Percentiles rank a stretch among this genome's conserved stretches.
These are phyloP conservation scores for Hordeum vulgare DNA, from an alignment of 176 grass and related monocot species.

Conservation along the genomic window MorexV3_pseudomolecules_assembly NC_058518.1:357067013-357067512, in stretches of 20 bases:
- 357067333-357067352: slow-evolving; percentile 26
- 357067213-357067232: slow-evolving; percentile 69
- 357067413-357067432: slow-evolving; percentile 66
- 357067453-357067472: slow-evolving; percentile 64
- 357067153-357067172: slow-evolving; percentile 61
- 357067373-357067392: slow-evolving; percentile 55
- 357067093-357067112: neutral
- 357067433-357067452: slow-evolving; percentile 84
- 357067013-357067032: slow-evolving; percentile 35
- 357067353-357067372: slow-evolving; percentile 16
- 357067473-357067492: slow-evolving; percentile 78
- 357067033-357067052: slow-evolving; percentile 12
- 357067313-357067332: neutral
- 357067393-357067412: slow-evolving; percentile 60
- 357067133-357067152: slow-evolving; percentile 57
- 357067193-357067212: slow-evolving; percentile 67
- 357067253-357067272: neutral
- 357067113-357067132: neutral
- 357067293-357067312: neutral
- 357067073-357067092: slow-evolving; percentile 31
- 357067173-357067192: slow-evolving; percentile 81
- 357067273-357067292: neutral
- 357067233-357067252: neutral
- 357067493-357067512: slow-evolving; percentile 68
- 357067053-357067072: slow-evolving; percentile 14